phyloP scores from a whole-genome alignment of 2,329 filamentous ascomycete genomes.

The Colletotrichum lentis region DNA sequence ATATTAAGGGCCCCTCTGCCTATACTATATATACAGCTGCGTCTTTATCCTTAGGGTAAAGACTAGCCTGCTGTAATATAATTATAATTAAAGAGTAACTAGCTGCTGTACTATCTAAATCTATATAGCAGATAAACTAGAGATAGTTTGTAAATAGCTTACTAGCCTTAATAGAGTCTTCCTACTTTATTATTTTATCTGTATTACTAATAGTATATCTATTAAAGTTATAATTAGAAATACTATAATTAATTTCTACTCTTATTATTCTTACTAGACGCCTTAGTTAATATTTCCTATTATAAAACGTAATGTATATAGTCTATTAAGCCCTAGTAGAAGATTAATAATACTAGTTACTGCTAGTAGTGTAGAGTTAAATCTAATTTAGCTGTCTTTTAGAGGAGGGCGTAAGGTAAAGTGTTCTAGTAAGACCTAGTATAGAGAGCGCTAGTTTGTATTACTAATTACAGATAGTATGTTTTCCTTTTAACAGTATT shows the following conservation, averaged over 20 bases:
- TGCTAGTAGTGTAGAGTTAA: not conserved
- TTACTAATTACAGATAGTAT: too few species aligned
- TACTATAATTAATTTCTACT: not conserved
- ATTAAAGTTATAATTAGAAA: not conserved
- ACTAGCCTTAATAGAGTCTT: not conserved
- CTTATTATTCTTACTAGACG: not conserved
- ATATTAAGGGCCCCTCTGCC: not conserved
- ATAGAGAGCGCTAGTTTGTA: not conserved
- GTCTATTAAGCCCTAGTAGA: not conserved
- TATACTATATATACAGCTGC: not conserved
- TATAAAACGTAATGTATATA: not conserved
- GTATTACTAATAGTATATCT: not conserved
- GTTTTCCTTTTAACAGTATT: not conserved
- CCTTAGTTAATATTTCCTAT: not conserved
- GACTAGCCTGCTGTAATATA: not conserved
- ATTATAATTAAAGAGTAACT: slow-evolving; percentile 5
- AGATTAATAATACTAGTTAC: not conserved
- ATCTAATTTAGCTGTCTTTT: not conserved
- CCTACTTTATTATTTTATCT: not conserved
- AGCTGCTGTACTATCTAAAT: slow-evolving; percentile 1
- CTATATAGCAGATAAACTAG: not conserved
- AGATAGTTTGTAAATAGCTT: not conserved
- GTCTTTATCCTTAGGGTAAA: not conserved
- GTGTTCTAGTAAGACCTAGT: not conserved
- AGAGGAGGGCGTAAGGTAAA: not conserved